A percentile compares a stretch with the other conserved stretches of the same genome.
Evolutionary conservation across 2,329 filamentous ascomycete genomes (phyloP).

Genomic region (Fonsecaea pugnacius): DNA sequence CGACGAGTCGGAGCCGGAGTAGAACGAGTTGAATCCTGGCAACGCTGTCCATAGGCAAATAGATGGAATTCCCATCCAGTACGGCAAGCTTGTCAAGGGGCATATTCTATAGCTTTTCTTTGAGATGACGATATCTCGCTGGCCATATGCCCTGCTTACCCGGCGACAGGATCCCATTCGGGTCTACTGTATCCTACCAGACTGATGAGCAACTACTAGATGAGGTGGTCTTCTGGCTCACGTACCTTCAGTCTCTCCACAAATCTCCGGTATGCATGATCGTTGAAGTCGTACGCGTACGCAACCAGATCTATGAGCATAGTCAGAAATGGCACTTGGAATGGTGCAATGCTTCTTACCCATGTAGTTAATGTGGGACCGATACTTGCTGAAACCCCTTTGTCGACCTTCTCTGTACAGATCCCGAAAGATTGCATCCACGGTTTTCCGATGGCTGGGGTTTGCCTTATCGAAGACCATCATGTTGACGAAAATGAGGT

Average conservation of each 20-base stretch:
- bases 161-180: constrained; percentile 54
- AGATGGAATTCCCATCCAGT: too few relatives aligned
- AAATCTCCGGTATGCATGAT: constrained; percentile 32
- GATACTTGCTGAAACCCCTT: constrained; percentile 32
- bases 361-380: constrained; percentile 33
- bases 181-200: constrained; percentile 50
- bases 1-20: too few relatives aligned
- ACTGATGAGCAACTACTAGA: not conserved
- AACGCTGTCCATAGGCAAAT: too few relatives aligned
- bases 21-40: too few relatives aligned
- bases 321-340: not conserved
- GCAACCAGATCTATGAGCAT: constrained; percentile 23
- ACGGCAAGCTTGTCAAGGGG: not conserved
- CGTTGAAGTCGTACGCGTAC: constrained; percentile 29
- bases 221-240: not conserved
- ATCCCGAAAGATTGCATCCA: constrained; percentile 26
- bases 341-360: constrained; percentile 12
- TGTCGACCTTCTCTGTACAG: constrained; percentile 26
- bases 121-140: constrained; percentile 22
- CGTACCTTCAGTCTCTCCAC: constrained; percentile 30
- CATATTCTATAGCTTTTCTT: constrained; percentile 17
- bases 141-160: constrained; percentile 55
- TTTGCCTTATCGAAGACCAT: constrained; percentile 32
- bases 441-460: constrained; percentile 22
- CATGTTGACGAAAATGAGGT: constrained; percentile 34